Percentiles rank a stretch among this genome's conserved stretches.
Evolutionary conservation across 2,329 filamentous ascomycete genomes (phyloP).

Genomic region (Talaromyces sp.): DNA sequence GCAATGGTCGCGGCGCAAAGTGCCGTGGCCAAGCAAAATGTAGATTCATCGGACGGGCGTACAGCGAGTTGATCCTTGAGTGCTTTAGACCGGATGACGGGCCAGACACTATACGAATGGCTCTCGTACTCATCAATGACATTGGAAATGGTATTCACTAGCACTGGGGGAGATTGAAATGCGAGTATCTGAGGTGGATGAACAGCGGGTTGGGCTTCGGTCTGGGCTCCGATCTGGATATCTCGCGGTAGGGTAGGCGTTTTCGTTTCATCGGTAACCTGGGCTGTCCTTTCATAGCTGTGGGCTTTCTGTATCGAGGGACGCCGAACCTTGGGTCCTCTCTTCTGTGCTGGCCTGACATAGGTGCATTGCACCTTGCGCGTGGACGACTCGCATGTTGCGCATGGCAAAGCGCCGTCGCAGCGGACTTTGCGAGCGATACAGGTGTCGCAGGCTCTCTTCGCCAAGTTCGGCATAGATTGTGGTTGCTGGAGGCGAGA

Average conservation of each 20-base stretch:
- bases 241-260: background rate
- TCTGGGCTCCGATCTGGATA: background rate
- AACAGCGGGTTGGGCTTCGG: background rate
- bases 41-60: background rate
- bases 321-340: slow-evolving; percentile 23
- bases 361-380: slow-evolving; percentile 23
- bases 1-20: slow-evolving; percentile 28
- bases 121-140: slow-evolving; percentile 20
- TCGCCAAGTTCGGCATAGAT: slow-evolving; percentile 15
- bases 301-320: background rate
- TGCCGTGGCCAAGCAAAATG: slow-evolving; percentile 19
- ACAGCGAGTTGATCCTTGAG: slow-evolving; percentile 14
- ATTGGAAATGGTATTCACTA: slow-evolving; percentile 8
- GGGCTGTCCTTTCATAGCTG: background rate
- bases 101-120: slow-evolving; percentile 26
- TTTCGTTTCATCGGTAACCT: background rate
- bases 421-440: slow-evolving; percentile 28
- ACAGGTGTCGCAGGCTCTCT: slow-evolving; percentile 26
- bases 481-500: background rate
- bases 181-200: background rate
- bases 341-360: slow-evolving; percentile 20
- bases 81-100: slow-evolving; percentile 19
- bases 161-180: background rate
- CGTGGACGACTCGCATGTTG: slow-evolving; percentile 18
- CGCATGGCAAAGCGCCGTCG: slow-evolving; percentile 23